These are phyloP conservation scores for Dunaliella primolecta DNA, from an alignment of 139 green algal species.

Conservation along the genomic window DNA sequence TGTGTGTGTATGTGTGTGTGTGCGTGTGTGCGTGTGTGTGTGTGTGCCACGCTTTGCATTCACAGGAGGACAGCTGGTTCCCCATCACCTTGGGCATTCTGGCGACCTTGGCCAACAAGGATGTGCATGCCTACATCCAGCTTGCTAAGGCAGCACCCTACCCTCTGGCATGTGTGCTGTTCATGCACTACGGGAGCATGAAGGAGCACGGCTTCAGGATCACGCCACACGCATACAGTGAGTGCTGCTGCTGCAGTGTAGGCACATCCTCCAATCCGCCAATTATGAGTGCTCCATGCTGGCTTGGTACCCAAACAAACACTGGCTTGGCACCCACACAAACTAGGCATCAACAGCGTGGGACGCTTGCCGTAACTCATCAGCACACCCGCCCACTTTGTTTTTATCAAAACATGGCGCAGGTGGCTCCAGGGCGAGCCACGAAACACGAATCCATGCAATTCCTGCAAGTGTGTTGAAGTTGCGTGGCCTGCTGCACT, in stretches of 20 bases:
- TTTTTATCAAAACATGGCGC: too few species aligned
- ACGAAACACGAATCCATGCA: too few species aligned
- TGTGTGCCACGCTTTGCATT: neutral
- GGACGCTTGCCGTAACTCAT: too few species aligned
- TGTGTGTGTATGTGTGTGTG: neutral
- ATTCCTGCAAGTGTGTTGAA: too few species aligned
- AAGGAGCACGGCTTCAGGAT: conserved; percentile 1
- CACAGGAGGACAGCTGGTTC: neutral
- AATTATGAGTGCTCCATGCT: too few species aligned
- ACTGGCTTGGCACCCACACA: too few species aligned
- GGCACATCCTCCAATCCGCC: neutral
- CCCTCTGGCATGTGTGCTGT: conserved; percentile 18
- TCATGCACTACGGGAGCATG: conserved; percentile 3
- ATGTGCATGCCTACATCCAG: neutral
- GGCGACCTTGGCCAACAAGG: neutral
- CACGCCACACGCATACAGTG: conserved; percentile 1
- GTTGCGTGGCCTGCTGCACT: too few species aligned
- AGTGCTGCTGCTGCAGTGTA: neutral
- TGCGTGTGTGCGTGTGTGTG: neutral
- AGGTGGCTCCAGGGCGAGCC: too few species aligned
- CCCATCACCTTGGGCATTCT: neutral
- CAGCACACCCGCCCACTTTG: too few species aligned
- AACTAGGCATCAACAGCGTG: too few species aligned
- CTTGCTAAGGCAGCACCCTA: neutral
- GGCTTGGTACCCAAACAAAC: too few species aligned